Percentiles rank a stretch among this genome's conserved stretches.
Evolutionary conservation across 2,329 filamentous ascomycete genomes (phyloP).

Genomic region (Monosporascus sp.): DNA sequence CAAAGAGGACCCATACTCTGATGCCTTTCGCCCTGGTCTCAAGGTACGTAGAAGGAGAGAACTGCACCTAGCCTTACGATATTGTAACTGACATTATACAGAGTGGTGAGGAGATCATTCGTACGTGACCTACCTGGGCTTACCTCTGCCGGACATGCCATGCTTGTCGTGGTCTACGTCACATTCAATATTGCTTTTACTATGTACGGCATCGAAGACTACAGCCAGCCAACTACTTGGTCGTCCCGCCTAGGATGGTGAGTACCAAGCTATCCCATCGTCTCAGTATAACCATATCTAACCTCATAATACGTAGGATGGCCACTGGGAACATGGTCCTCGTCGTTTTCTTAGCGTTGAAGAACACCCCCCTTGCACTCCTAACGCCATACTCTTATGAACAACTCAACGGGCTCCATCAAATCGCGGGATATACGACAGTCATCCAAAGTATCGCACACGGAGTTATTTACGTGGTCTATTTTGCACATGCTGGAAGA

Average conservation of each 20-base stretch:
- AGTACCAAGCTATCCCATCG: conserved; percentile 1
- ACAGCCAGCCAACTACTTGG: conserved; percentile 17
- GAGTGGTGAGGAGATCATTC: conserved; percentile 15
- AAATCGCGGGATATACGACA: conserved; percentile 37
- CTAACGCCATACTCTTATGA: conserved; percentile 40
- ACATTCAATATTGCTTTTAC: conserved; percentile 30
- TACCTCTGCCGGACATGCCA: conserved; percentile 32
- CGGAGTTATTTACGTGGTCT: conserved; percentile 25
- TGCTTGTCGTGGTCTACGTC: conserved; percentile 28
- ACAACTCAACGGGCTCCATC: conserved; percentile 41
- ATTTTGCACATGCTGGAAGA: conserved; percentile 20
- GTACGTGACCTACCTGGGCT: conserved; percentile 31
- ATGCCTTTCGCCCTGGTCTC: conserved; percentile 11
- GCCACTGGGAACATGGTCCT: conserved; percentile 37
- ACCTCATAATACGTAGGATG: conserved; percentile 31
- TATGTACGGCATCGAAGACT: conserved; percentile 21
- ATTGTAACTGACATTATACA: conserved; percentile 6
- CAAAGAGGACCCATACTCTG: not conserved
- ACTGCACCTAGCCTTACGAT: not conserved
- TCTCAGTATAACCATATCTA: conserved; percentile 5
- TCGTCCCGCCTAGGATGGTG: conserved; percentile 28
- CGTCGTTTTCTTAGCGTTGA: conserved; percentile 41
- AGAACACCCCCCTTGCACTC: conserved; percentile 41
- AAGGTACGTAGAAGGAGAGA: conserved; percentile 11
- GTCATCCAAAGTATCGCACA: conserved; percentile 32